A percentile compares a stretch with the other conserved stretches of the same genome.
Conservation (phyloP, 1,284 basidiomycete genomes). For the Boletellus deceptivus region DNA sequence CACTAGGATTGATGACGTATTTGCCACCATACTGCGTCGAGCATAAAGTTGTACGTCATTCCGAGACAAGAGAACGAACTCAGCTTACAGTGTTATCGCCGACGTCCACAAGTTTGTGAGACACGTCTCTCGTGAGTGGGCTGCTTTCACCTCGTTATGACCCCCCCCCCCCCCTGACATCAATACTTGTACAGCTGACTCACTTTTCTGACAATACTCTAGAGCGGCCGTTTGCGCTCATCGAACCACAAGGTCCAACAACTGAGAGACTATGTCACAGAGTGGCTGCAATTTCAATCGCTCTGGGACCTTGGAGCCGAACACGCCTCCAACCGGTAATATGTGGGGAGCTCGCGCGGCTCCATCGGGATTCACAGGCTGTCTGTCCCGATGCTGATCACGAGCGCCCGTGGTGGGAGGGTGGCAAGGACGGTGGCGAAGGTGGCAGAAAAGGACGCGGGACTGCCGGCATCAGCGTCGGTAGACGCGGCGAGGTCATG, state of each 20-base stretch:
- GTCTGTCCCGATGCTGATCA: too few relatives aligned
- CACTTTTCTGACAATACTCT: constrained; percentile 75
- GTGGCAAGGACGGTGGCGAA: too few relatives aligned
- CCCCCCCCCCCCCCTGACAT: not conserved
- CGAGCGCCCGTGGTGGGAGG: too few relatives aligned
- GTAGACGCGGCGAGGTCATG: too few relatives aligned
- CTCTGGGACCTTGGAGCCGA: constrained; percentile 98
- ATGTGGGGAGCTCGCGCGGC: too few relatives aligned
- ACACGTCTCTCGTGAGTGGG: constrained; percentile 75
- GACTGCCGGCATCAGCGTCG: too few relatives aligned
- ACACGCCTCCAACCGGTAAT: constrained; percentile 92
- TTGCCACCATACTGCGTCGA: constrained; percentile 36
- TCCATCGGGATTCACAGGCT: too few relatives aligned
- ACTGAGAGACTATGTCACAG: constrained; percentile 87
- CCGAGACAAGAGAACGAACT: not conserved
- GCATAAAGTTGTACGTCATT: too few relatives aligned
- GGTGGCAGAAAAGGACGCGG: too few relatives aligned
- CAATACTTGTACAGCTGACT: constrained; percentile 56
- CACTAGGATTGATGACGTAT: constrained; percentile 83
- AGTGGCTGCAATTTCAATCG: constrained; percentile 99
- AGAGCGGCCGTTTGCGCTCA: constrained; percentile 81
- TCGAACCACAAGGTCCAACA: constrained; percentile 88
- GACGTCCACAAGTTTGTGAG: constrained; percentile 72
- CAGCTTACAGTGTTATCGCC: constrained; percentile 76
- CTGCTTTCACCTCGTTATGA: not conserved